Evolutionary conservation across 2,329 filamentous ascomycete species (phyloP).

Genomic region (Didymella lethalis): DNA sequence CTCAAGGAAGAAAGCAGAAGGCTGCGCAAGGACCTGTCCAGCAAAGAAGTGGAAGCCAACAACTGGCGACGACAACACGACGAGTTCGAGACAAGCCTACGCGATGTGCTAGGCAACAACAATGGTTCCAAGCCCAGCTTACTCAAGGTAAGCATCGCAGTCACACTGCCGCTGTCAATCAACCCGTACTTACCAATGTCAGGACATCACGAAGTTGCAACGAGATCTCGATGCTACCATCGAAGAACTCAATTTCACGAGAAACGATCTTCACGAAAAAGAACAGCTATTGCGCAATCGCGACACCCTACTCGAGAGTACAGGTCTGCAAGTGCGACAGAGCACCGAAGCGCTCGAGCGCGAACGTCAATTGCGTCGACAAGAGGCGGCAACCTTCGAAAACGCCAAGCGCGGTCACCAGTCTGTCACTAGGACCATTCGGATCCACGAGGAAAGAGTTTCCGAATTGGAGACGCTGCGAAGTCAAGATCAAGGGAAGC

Average conservation of each 20-base stretch:
- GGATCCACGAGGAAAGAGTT: slow-evolving; percentile 83
- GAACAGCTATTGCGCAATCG: slow-evolving; percentile 89
- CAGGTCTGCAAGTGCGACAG: slow-evolving; percentile 84
- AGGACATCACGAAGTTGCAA: slow-evolving; percentile 87
- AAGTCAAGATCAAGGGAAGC: slow-evolving; percentile 77
- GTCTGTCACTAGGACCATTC: slow-evolving; percentile 84
- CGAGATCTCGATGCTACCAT: slow-evolving; percentile 85
- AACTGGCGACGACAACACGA: slow-evolving; percentile 91
- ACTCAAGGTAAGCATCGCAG: slow-evolving; percentile 67
- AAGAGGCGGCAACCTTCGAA: slow-evolving; percentile 87
- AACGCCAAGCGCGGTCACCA: slow-evolving; percentile 87
- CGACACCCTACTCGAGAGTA: slow-evolving; percentile 85
- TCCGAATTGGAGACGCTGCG: slow-evolving; percentile 84
- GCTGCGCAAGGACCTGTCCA: slow-evolving; percentile 82
- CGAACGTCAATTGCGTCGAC: slow-evolving; percentile 82
- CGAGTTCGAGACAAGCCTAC: slow-evolving; percentile 87
- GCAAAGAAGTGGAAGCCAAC: slow-evolving; percentile 84
- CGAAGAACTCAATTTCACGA: slow-evolving; percentile 80
- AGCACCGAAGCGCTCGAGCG: slow-evolving; percentile 89
- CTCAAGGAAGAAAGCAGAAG: slow-evolving; percentile 86
- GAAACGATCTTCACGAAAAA: slow-evolving; percentile 83
- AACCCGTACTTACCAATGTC: slow-evolving; percentile 25
- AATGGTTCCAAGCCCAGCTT: slow-evolving; percentile 86
- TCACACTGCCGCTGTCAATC: not conserved
- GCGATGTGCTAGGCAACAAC: slow-evolving; percentile 85